phyloP scores from a whole-genome alignment of 148 eudicot species.

The Suaeda aralocaspica region DNA sequence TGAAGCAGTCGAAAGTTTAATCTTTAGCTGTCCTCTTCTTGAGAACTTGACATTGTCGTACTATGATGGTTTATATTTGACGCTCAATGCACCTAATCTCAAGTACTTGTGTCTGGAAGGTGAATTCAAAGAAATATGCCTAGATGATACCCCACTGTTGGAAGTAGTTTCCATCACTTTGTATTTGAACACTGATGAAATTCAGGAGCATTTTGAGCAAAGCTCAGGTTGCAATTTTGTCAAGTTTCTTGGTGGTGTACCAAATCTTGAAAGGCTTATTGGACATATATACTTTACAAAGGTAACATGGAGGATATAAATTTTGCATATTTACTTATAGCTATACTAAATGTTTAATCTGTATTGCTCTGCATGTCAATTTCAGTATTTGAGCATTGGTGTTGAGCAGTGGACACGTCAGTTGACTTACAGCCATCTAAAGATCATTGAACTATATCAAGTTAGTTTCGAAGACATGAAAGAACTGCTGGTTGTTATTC shows the following conservation, averaged over 20 bases:
- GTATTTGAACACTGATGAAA: slow-evolving; percentile 68
- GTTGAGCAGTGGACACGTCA: slow-evolving; percentile 45
- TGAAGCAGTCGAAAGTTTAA: slow-evolving; percentile 53
- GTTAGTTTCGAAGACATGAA: slow-evolving; percentile 88
- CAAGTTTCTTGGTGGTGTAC: slow-evolving; percentile 67
- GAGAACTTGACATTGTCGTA: slow-evolving; percentile 63
- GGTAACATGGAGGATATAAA: slow-evolving; percentile 33
- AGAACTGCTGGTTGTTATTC: slow-evolving; percentile 79
- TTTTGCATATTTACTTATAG: background rate
- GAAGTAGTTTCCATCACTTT: slow-evolving; percentile 47
- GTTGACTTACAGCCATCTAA: slow-evolving; percentile 44
- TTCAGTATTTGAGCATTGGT: slow-evolving; percentile 83
- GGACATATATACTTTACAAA: slow-evolving; percentile 80
- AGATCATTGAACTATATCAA: slow-evolving; percentile 68
- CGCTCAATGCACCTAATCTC: slow-evolving; percentile 63
- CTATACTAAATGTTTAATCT: slow-evolving; percentile 13
- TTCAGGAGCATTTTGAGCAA: slow-evolving; percentile 59
- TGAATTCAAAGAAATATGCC: slow-evolving; percentile 61
- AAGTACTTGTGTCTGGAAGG: slow-evolving; percentile 65
- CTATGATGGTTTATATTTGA: slow-evolving; percentile 61
- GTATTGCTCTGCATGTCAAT: background rate
- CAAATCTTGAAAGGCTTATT: slow-evolving; percentile 51
- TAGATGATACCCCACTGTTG: slow-evolving; percentile 52
- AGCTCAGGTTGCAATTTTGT: slow-evolving; percentile 55
- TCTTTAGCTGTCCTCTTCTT: slow-evolving; percentile 58